Percentiles rank a stretch among this genome's conserved stretches.
Conservation (phyloP, 1,139 yeast genomes). For the Kurtzmaniella quercitrusa region DNA sequence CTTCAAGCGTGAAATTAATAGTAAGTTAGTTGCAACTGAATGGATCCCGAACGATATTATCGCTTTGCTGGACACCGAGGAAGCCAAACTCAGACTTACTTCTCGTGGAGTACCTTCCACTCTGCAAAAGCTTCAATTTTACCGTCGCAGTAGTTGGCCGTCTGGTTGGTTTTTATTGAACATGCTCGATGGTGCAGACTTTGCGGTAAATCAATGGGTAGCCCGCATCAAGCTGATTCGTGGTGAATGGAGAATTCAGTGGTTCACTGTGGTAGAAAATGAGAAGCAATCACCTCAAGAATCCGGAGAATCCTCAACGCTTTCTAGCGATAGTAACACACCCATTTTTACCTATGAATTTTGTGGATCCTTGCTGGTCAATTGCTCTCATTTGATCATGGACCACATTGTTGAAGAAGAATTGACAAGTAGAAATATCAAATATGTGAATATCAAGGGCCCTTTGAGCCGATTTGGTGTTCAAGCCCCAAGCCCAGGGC, state of each 20-base stretch:
- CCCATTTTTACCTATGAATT: slow-evolving; percentile 42
- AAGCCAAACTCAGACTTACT: slow-evolving; percentile 18
- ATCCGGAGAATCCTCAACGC: slow-evolving; percentile 13
- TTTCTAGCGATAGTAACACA: background rate
- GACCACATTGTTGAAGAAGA: slow-evolving; percentile 65
- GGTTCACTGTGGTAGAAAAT: slow-evolving; percentile 30
- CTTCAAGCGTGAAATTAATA: slow-evolving; percentile 47
- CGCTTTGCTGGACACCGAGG: slow-evolving; percentile 38
- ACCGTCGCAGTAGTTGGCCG: slow-evolving; percentile 68
- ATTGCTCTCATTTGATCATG: slow-evolving; percentile 57
- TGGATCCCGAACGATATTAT: slow-evolving; percentile 63
- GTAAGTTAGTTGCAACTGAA: slow-evolving; percentile 57
- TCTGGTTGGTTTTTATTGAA: slow-evolving; percentile 63
- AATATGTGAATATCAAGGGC: slow-evolving; percentile 24
- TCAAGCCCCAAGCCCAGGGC: slow-evolving; percentile 2
- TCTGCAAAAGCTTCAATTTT: slow-evolving; percentile 40
- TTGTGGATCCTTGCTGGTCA: slow-evolving; percentile 45
- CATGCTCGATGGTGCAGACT: slow-evolving; percentile 40
- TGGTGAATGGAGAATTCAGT: slow-evolving; percentile 63
- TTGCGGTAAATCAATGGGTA: slow-evolving; percentile 58
- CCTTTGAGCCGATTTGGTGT: slow-evolving; percentile 13
- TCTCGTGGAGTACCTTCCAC: slow-evolving; percentile 9
- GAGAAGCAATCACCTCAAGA: slow-evolving; percentile 8
- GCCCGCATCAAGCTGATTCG: slow-evolving; percentile 56
- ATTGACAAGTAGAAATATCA: slow-evolving; percentile 39